Conservation (phyloP, 176 grass and related monocot genomes). For the Musa acuminata region DNA sequence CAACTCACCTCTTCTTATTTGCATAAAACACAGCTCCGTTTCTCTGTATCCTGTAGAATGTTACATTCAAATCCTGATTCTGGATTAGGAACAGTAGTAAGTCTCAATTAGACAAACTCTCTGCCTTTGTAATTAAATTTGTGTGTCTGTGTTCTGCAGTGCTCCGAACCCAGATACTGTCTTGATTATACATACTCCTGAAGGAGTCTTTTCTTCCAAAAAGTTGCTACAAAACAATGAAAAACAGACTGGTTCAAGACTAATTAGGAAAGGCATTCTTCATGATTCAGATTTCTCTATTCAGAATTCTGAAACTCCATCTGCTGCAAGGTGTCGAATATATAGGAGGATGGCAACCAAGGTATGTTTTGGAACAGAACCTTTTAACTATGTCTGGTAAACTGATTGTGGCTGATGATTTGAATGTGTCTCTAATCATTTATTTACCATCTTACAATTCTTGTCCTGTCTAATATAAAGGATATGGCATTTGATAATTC, state of each 20-base stretch:
- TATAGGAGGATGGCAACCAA: conserved; percentile 72
- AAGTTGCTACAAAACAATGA: conserved; percentile 57
- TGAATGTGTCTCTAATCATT: background rate
- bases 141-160: conserved; percentile 28
- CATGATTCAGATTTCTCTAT: conserved; percentile 25
- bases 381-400: too few relatives aligned
- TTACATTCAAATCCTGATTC: too few relatives aligned
- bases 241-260: conserved; percentile 59
- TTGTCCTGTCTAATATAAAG: too few relatives aligned
- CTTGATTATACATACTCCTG: conserved; percentile 87
- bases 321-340: conserved; percentile 59
- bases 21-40: too few relatives aligned
- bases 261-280: conserved; percentile 54
- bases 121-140: conserved; percentile 7
- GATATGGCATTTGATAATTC: too few relatives aligned
- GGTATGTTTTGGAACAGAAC: conserved; percentile 25
- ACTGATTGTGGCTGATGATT: too few relatives aligned
- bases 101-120: background rate
- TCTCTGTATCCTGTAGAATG: too few relatives aligned
- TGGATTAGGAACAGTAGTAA: too few relatives aligned
- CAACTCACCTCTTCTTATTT: too few relatives aligned
- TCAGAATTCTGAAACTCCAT: conserved; percentile 31
- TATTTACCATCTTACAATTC: background rate
- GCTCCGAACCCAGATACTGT: conserved; percentile 86
- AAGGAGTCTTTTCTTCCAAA: conserved; percentile 91